phyloP scores from a whole-genome alignment of 2,329 filamentous ascomycete genomes.

The Cordyceps tenuipes region DNA sequence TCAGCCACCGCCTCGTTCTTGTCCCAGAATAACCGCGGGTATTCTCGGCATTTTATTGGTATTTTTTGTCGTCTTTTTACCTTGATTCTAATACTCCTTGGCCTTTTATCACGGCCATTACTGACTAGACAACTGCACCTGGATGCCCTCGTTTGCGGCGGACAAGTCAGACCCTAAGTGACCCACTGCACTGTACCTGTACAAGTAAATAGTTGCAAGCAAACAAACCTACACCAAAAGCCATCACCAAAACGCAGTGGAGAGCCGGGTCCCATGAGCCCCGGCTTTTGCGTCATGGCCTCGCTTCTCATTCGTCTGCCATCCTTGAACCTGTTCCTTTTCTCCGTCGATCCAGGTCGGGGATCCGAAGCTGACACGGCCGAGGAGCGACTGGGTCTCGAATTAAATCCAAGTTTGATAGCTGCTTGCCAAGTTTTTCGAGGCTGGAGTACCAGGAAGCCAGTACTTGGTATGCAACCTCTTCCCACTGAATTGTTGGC shows the following conservation, averaged over 20 bases:
- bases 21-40: not conserved
- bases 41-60: not conserved
- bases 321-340: not conserved
- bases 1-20: not conserved
- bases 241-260: not conserved
- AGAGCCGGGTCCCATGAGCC: not conserved
- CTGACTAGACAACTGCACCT: too few relatives aligned
- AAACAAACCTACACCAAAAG: not conserved
- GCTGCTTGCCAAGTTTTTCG: not conserved
- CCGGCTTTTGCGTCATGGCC: slow-evolving; percentile 3
- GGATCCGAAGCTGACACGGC: not conserved
- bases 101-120: too few relatives aligned
- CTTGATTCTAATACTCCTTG: not conserved
- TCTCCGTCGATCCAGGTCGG: not conserved
- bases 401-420: not conserved
- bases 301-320: not conserved
- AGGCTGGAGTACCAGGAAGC: not conserved
- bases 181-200: not conserved
- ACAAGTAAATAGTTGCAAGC: too few relatives aligned
- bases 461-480: not conserved
- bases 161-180: not conserved
- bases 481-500: not conserved
- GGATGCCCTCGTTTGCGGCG: too few relatives aligned
- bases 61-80: not conserved
- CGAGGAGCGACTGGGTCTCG: not conserved